These are phyloP conservation scores for Cladophialophora chaetospira DNA, from an alignment of 2,329 filamentous ascomycete species.

Conservation along the genomic window DNA sequence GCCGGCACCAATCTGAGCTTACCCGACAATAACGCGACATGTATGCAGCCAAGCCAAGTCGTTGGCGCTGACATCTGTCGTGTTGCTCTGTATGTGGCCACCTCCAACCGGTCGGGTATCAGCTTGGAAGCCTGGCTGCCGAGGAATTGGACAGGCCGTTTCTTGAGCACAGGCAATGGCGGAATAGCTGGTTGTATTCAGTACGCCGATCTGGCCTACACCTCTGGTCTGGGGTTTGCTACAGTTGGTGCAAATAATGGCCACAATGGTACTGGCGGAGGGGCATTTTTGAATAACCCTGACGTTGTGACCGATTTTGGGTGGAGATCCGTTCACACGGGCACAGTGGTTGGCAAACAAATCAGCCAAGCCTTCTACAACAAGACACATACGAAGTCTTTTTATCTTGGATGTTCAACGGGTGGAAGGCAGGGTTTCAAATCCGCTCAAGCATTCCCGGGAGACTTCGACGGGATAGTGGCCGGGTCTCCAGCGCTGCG, in stretches of 20 bases:
- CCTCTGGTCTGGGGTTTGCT: not conserved
- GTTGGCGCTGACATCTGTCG: slow-evolving; percentile 46
- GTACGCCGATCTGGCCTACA: not conserved
- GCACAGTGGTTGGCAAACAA: not conserved
- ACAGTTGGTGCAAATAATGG: not conserved
- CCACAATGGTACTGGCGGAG: not conserved
- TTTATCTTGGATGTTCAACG: slow-evolving; percentile 62
- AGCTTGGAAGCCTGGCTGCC: slow-evolving; percentile 43
- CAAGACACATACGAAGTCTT: slow-evolving; percentile 35
- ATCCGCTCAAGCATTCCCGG: slow-evolving; percentile 38
- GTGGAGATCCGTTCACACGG: not conserved
- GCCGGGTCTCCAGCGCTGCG: slow-evolving; percentile 1
- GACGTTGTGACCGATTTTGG: not conserved
- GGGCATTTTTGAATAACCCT: not conserved
- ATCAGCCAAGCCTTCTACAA: not conserved
- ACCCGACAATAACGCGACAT: slow-evolving; percentile 42
- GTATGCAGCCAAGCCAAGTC: slow-evolving; percentile 38
- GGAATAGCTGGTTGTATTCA: not conserved
- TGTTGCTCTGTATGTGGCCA: slow-evolving; percentile 45
- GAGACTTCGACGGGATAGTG: slow-evolving; percentile 7
- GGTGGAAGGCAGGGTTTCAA: slow-evolving; percentile 62
- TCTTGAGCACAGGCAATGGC: not conserved
- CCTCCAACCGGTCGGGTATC: slow-evolving; percentile 49
- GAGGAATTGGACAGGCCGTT: not conserved
- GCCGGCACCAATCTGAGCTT: slow-evolving; percentile 44